A percentile compares a stretch with the other conserved stretches of the same genome.
phyloP scores from a whole-genome alignment of 2,329 filamentous ascomycete genomes.

The Diaporthe longicolla region DNA sequence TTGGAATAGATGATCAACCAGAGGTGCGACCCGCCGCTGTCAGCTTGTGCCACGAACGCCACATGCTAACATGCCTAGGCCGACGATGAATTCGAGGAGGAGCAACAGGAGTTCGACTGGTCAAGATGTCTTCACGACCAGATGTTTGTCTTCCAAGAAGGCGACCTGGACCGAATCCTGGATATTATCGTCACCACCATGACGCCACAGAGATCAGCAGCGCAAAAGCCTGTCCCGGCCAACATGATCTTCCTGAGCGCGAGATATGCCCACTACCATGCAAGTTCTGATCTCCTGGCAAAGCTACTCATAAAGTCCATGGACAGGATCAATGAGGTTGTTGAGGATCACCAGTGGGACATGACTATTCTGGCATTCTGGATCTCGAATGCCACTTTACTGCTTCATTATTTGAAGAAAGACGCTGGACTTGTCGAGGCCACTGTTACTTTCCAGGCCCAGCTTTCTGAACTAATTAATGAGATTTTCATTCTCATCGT shows the following conservation, averaged over 20 bases:
- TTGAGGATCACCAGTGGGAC: slow-evolving; percentile 97
- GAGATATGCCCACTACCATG: slow-evolving; percentile 96
- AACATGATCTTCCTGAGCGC: slow-evolving; percentile 98
- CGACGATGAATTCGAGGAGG: slow-evolving; percentile 86
- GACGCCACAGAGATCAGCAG: slow-evolving; percentile 93
- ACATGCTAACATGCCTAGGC: slow-evolving; percentile 59
- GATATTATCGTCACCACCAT: slow-evolving; percentile 98
- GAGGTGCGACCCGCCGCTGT: slow-evolving; percentile 69
- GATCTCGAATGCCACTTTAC: slow-evolving; percentile 95
- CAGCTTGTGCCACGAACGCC: slow-evolving; percentile 4
- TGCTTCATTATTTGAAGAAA: slow-evolving; percentile 98
- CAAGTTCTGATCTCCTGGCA: slow-evolving; percentile 85
- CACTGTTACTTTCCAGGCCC: slow-evolving; percentile 90
- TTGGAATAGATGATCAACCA: slow-evolving; percentile 95
- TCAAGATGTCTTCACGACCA: slow-evolving; percentile 94
- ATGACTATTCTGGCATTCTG: slow-evolving; percentile 99
- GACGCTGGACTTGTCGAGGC: slow-evolving; percentile 84
- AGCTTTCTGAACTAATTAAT: slow-evolving; percentile 94
- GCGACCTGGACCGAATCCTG: slow-evolving; percentile 90
- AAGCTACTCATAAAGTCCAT: slow-evolving; percentile 88
- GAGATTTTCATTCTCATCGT: slow-evolving; percentile 99
- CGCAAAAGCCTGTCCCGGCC: slow-evolving; percentile 97
- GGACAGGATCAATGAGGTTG: slow-evolving; percentile 96
- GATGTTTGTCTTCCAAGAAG: slow-evolving; percentile 99
- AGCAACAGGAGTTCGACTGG: slow-evolving; percentile 96